Conservation (phyloP, 2,329 filamentous ascomycete genomes). For the Colletotrichum melonis region DNA sequence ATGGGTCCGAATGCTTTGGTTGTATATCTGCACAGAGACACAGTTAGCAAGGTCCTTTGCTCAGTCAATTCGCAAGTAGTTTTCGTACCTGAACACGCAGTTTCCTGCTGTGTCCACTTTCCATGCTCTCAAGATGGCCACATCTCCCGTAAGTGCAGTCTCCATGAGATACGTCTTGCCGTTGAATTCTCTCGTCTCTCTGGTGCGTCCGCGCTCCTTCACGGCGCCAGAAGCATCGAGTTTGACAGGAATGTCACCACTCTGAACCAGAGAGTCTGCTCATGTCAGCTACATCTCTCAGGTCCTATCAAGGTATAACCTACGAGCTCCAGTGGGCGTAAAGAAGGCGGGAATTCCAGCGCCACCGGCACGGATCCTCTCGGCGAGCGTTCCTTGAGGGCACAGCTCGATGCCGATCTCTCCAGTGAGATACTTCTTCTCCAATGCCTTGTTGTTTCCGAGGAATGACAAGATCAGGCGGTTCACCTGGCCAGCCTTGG, state of each 20-base stretch:
- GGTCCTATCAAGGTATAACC: conserved; percentile 40
- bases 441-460: conserved; percentile 81
- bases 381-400: conserved; percentile 80
- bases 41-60: not conserved
- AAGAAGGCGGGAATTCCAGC: conserved; percentile 86
- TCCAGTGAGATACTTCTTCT: conserved; percentile 80
- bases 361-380: conserved; percentile 78
- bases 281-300: not conserved
- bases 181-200: conserved; percentile 79
- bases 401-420: conserved; percentile 80
- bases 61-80: not conserved
- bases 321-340: conserved; percentile 78
- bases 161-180: conserved; percentile 83
- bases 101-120: conserved; percentile 83
- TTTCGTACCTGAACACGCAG: conserved; percentile 76
- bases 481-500: conserved; percentile 76
- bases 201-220: conserved; percentile 71
- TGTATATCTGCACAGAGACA: conserved; percentile 62
- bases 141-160: conserved; percentile 79
- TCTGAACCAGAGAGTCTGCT: conserved; percentile 72
- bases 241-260: conserved; percentile 74
- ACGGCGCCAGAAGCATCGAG: conserved; percentile 70
- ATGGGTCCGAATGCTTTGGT: conserved; percentile 80
- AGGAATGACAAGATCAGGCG: conserved; percentile 81
- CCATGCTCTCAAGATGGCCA: conserved; percentile 81